These are phyloP conservation scores for Turritis glabra DNA, from an alignment of 345 rosid genomes.

Conservation along the genomic window DNA sequence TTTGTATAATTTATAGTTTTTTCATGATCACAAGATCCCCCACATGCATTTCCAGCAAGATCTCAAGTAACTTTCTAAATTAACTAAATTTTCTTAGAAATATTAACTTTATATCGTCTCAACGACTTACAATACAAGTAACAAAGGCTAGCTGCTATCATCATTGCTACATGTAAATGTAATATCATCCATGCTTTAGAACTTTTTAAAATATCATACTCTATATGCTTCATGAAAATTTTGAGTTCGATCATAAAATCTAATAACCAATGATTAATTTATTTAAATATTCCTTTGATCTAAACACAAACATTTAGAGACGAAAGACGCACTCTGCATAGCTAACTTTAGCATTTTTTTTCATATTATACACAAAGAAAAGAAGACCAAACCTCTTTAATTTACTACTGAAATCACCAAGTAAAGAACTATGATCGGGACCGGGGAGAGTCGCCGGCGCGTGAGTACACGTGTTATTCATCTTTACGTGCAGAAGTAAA, in stretches of 20 bases:
- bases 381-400: too few relatives aligned
- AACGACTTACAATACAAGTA: neutral
- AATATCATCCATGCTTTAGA: neutral
- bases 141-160: neutral
- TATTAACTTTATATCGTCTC: neutral
- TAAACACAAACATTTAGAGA: neutral
- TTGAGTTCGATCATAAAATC: neutral
- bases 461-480: conserved; percentile 17
- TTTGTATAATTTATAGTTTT: conserved; percentile 3
- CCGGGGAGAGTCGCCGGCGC: conserved; percentile 3
- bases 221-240: neutral
- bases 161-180: neutral
- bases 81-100: neutral
- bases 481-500: conserved; percentile 29
- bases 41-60: conserved; percentile 36
- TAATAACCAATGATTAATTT: neutral
- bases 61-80: neutral
- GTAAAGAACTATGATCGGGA: neutral
- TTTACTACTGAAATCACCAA: too few relatives aligned
- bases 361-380: too few relatives aligned
- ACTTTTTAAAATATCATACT: too few relatives aligned
- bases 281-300: neutral
- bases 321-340: neutral
- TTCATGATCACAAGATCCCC: conserved; percentile 22
- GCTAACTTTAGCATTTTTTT: neutral